Evolutionary conservation across 2,329 filamentous ascomycete species (phyloP), one percentile per base, ranked within the genome.

Genomic region (Boeremia exigua): DNA sequence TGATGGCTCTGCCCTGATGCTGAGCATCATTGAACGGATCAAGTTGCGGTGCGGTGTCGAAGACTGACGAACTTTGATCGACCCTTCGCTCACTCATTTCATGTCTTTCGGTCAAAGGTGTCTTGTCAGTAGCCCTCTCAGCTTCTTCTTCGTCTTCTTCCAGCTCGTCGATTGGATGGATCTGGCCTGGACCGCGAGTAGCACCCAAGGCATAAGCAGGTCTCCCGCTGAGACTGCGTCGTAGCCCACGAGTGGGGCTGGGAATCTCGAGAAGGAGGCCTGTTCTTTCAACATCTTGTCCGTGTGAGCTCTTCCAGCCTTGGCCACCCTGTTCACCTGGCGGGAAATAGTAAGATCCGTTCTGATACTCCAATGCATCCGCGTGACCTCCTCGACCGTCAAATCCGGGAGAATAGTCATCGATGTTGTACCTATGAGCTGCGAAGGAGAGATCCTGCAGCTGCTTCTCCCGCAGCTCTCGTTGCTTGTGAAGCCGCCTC

Each of bases 151-250:
- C 67, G 8, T 63, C 51, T 59, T 87, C 86, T 55, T 88, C 86
- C 11, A 81, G 75, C 66, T 86, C 84, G 33, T 86, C 85, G 40
- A 88, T 88, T 0, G 85, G 84, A 66, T 87, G 85, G 25, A 88
- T 88, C 23, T 79, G 76, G 3, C 81, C 81, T 29, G 82, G 80
- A 7, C 79, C 79, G 15, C 81, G 78, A 29, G 79, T 72, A 46
- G 82, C 77, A 38, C 74, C 76, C 46, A 83, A 81, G 29, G 83
- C 80, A 61, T 81, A 82, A 14, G 70, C 63, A 40, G 76, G 76
- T 37, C 70, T 71, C 10, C 70, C 66, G 28, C 67, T 56, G 6
- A 78, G 54, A 48, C 73, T 77, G 44, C 78, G 77, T 38, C 80
- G 70, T 17, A 82, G 61, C 1, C 80, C 80, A 45, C 79, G 68